Evolutionary conservation across 345 rosid genomes (phyloP), one percentile per base, ranked within the genome.

Genomic region (Acer negundo): DNA sequence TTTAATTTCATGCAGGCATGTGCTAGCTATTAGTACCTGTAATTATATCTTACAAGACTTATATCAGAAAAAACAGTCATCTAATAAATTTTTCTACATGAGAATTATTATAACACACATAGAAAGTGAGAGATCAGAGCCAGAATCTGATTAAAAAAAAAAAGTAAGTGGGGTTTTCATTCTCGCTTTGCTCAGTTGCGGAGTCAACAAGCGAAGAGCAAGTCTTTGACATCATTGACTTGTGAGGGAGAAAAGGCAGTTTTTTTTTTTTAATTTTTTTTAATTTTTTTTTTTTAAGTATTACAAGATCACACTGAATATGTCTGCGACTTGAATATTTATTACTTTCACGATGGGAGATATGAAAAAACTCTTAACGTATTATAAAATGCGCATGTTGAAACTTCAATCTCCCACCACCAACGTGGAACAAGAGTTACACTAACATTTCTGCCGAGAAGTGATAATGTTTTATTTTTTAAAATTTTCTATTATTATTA

Each of bases 161-260:
- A 62, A 73, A 56, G 47, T 46, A 68, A 79, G 82, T 75, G 77
- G 78, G 82, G 75, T 75, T 58, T 84, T 72, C 38, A 35, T 81
- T 69, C 3, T 82, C 31, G 71, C 56, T 47, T 51, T 82, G 59
- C 73, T 63, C 28, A 46, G 85, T 88, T 80, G 91, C 89, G 81
- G 88, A 86, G 89, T 88, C 89, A 86, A 86, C 84, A 88, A 88
- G 89, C 84, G 71, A 88, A 82, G 82, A 58, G 20, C 56, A 65
- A 73, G 82, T 74, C 82, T 81, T 51, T 20, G 73, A 62, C 85
- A 85, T 86, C 75, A 86, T 85, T 83, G 87, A 78, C 85, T 66
- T 76, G 82, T 62, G 81, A 73, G 82, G 69, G 61, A 51, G 72
- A 22, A 65, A 66, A 69, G 72, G 63, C 38, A 55, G 23, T 40